Base-by-base conservation (phyloP, 2,329 filamentous ascomycete genomes). In the Arthrocladium fulminans region DNA sequence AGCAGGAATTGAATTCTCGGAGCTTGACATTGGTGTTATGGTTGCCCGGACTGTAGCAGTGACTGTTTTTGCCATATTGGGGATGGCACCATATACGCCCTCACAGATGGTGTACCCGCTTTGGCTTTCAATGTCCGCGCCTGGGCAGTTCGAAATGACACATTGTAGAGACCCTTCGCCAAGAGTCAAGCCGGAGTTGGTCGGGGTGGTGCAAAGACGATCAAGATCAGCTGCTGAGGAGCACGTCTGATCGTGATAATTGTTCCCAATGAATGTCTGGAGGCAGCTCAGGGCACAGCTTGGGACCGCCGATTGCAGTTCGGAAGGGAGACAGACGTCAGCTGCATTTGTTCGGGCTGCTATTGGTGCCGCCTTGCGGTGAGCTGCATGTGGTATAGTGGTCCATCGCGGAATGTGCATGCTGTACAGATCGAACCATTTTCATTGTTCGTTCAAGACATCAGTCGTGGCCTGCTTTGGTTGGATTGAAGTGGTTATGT, bases 121-220 rank as follows among this genome's bases (percentile, higher is more conserved):
- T 8, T 62, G 61, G 4, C 12, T 47, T 19, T 27, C 22, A 27
- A 39, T n/a, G 44, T 76, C 72, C 9, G 65, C 58, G 2, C 69
- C 66, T 3, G 67, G 62, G 62, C 84, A 88, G 12, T 65, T 66
- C 2, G 76, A 76, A 7, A 76, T 68, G 27, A 85, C 73, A 62
- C 84, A 88, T 59, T 82, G 76, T 53, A 86, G 65, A 3, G 79
- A 81, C 9, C 75, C 83, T 65, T 88, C 84, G n/a, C 82, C 83
- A 41, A 87, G 59, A 1, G 84, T 87, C 57, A 80, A 83, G 8
- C 80, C 81, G 24, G 75, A 75, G 10, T 63, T 65, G 7, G 81
- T 81, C 27, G 70, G 69, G 50, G 73, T 71, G 30, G 73, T 73
- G 62, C 84, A 88, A 5, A 88, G 70, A 56, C 81, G 86, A 58